Base-by-base conservation (phyloP, 2,329 filamentous ascomycete species). In the Diaporthe amygdali region DNA sequence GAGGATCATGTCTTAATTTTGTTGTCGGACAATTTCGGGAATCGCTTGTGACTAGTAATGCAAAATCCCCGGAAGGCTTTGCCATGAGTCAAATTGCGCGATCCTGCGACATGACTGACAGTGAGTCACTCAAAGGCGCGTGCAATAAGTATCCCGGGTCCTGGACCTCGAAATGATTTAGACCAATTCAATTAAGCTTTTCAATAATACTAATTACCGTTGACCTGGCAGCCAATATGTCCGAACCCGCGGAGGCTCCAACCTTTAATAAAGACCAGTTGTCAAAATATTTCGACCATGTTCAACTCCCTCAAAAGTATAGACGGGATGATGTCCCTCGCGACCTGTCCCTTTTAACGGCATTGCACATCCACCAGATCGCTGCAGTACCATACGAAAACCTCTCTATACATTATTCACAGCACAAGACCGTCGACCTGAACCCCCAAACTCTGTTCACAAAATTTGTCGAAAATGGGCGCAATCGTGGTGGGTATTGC, bases 401-500 rank as follows among this genome's bases (percentile, higher is more conserved):
- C 74, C 80, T 90, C 10, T 80, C 82, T 2, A 79, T 90, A 9
- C 87, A 90, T 77, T 90, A 90, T 76, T 81, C 80, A 46, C 74
- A 78, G 2, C 52, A 75, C 71, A 82, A 83, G 47, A 70, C 76
- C 15, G 79, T 87, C 44, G 72, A 75, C 17, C 83, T 90, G 8
- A 79, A 85, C 27, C 84, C 86, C 0, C 79, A 85, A n/a, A 74
- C 78, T 56, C 79, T 89, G 2, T 89, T 85, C 75, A 71, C 79
- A 20, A 90, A 89, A 74, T 82, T 88, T 59, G 79, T 90, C 5
- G 76, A 68, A 4, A 76, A 80, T 63, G 77, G 79, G 3, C 81
- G 82, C 2, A 82, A 82, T 7, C 80, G 83, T 2, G 89, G 89
- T 22, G 89, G 89, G 0, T 91, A 91, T 77, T 91, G 89, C 79